A percentile compares a stretch with the other conserved stretches of the same genome.
Evolutionary conservation across 495 filamentous ascomycete genomes (phyloP).

Genomic region (Wilcoxina mikolae): DNA sequence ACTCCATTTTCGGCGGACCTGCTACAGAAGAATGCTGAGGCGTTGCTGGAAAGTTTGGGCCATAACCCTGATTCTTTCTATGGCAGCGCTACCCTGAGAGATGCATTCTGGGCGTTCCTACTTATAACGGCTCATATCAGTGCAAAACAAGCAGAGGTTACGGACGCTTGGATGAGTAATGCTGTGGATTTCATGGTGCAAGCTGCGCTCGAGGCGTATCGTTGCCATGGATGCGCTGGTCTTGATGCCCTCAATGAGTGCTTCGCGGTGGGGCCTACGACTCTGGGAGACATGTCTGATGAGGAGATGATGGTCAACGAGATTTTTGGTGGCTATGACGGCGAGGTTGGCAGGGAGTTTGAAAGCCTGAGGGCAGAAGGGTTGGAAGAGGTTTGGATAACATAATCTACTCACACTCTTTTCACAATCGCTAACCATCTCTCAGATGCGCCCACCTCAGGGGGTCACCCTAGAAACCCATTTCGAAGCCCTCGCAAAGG

Average conservation of each 20-base stretch:
- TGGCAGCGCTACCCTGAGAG: constrained; percentile 12
- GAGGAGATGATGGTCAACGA: constrained; percentile 24
- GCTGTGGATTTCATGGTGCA: constrained; percentile 22
- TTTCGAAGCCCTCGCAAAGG: constrained; percentile 14
- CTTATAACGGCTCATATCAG: constrained; percentile 16
- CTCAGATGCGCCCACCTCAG: constrained; percentile 6
- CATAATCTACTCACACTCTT: neutral
- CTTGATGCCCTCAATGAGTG: constrained; percentile 24
- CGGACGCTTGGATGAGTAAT: constrained; percentile 15
- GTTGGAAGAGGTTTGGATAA: constrained; percentile 12
- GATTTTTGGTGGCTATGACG: constrained; percentile 22
- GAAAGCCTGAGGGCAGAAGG: constrained; percentile 17
- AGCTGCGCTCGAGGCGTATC: constrained; percentile 23
- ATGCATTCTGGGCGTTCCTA: constrained; percentile 24
- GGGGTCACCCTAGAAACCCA: constrained; percentile 15
- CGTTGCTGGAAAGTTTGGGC: neutral
- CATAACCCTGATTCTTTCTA: neutral
- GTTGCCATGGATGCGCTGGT: constrained; percentile 6
- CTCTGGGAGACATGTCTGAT: neutral
- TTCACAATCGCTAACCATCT: neutral
- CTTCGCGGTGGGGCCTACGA: constrained; percentile 18
- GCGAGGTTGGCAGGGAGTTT: constrained; percentile 15
- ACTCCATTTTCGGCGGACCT: neutral
- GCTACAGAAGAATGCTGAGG: neutral
- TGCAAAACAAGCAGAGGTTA: constrained; percentile 19